Conservation (phyloP, 495 filamentous ascomycete species). For the Penicillium subrubescens region DNA sequence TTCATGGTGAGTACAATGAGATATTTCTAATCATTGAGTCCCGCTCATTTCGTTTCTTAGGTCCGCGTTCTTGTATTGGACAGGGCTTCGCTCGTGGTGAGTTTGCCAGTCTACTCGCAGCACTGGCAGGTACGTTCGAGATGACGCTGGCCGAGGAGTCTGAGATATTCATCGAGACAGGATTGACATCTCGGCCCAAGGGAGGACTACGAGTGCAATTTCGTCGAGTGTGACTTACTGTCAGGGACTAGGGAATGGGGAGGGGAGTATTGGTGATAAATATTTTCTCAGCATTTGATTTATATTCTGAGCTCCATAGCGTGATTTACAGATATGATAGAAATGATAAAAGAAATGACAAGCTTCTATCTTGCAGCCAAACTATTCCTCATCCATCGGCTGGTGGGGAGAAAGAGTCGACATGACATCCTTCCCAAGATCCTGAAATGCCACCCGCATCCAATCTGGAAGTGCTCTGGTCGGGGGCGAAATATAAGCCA, state of each 20-base stretch:
- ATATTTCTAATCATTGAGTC: neutral
- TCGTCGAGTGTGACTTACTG: neutral
- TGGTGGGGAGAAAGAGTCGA: constrained; percentile 47
- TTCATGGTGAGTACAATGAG: constrained; percentile 49
- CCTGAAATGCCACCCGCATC: constrained; percentile 12
- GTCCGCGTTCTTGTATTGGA: constrained; percentile 71
- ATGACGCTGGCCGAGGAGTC: constrained; percentile 28
- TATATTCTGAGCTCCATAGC: neutral
- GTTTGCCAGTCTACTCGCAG: constrained; percentile 73
- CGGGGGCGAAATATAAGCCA: constrained; percentile 10
- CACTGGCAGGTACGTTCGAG: constrained; percentile 65
- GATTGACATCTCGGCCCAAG: neutral
- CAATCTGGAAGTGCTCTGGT: constrained; percentile 11
- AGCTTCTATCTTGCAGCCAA: neutral
- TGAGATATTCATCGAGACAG: neutral
- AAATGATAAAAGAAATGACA: neutral
- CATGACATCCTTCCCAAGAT: constrained; percentile 13
- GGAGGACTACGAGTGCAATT: neutral
- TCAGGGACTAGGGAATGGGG: neutral
- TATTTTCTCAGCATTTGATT: neutral
- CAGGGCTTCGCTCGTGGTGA: constrained; percentile 72
- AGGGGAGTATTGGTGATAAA: neutral
- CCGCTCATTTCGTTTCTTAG: neutral
- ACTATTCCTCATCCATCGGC: constrained; percentile 5
- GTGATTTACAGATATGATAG: neutral